Base-by-base conservation (phyloP, 177 flowering plant genomes). In the Tripterygium wilfordii region DNA sequence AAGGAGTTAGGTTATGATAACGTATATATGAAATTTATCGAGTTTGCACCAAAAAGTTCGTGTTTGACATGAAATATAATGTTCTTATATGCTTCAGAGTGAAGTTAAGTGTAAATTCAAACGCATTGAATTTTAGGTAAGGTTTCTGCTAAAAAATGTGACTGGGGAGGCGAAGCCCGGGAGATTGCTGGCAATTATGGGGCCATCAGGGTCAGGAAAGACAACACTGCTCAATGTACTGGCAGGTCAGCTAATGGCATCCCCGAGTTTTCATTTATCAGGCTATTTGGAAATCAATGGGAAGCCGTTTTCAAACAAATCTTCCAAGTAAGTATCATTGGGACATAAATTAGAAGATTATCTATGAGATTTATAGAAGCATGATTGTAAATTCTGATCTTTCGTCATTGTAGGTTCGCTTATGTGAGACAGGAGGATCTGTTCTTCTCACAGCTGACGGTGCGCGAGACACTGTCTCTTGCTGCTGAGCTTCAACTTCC, bases 191-290 rank as follows among this genome's bases (percentile, higher is more conserved):
- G 97, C 99, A 2, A 78, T 94, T 30, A 94, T 94, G 99, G 99
- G 99, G 20, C 97, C 99, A 8, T 94, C 99, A 0, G 99, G 99
- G 10, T 89, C 97, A 19, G 99, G 99, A 48, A 94, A 94, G 60
- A 94, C 99, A 0, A 94, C 97, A 0, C 60, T 94, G 70, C 85
- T 94, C 30, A 88, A 89, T 67, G 80, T 89, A 60, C 75, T 92
- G 22, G 96, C 96, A 0, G 95, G 99, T 17, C 99, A 94, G 69
- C 72, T 80, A 13, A 58, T 54, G 19, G 76, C 80, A 1, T 88
- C 98, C 0, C 76, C 95, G 1, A 60, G 79, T 29, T 44, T 94
- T 45, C 83, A 69, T 56, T 70, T 94, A 47, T 81, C 92, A 4
- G 99, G 99, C 10, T 68, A 71, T 49, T 57, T 94, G 64, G 84